Base-by-base conservation (phyloP, 345 rosid genomes). In the Pistacia atlantica region DNA sequence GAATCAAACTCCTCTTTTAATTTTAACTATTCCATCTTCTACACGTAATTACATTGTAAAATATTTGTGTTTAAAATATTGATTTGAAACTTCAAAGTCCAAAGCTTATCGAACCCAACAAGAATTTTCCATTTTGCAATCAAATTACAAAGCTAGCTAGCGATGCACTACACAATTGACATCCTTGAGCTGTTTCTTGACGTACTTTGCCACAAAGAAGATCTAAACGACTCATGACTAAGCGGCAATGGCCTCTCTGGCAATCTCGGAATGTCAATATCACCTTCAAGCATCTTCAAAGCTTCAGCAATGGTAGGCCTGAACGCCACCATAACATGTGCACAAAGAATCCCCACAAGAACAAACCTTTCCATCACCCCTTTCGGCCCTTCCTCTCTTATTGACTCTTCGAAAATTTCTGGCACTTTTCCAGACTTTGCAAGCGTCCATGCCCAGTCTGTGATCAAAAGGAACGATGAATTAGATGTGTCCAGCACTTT, bases 181-280 rank as follows among this genome's bases (percentile, higher is more conserved):
- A 11, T 48, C 62, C 79, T 70, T 38, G 82, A 74, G 64, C 80
- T 75, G 12, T 65, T 35, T 65, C 46, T 69, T 2, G 82, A 73
- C 20, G 75, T 45, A 46, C 57, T 65, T 37, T 49, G 37, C 71
- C 54, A 72, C 51, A 75, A 75, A 55, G 86, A 76, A 31, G 69
- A 31, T 76, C 76, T 75, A 54, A 78, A 86, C 0, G 91, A 83
- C 70, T 88, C 90, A 13, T 87, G 92, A 56, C 86, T 17, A 0
- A 88, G 85, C 1, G 94, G 94, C 85, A 84, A 71, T 46, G 94
- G 92, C 82, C 94, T 76, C 8, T 88, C 92, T 12, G 90, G 94
- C 72, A 90, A 80, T 48, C 33, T 81, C 6, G 94, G 90, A 8
- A 90, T 87, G 49, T 87, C 94, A 35, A 88, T 83, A 25, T 88